These are phyloP conservation scores for Atkinsonella hypoxylon DNA, from an alignment of 2,329 filamentous ascomycete genomes.

Conservation along the genomic window DNA sequence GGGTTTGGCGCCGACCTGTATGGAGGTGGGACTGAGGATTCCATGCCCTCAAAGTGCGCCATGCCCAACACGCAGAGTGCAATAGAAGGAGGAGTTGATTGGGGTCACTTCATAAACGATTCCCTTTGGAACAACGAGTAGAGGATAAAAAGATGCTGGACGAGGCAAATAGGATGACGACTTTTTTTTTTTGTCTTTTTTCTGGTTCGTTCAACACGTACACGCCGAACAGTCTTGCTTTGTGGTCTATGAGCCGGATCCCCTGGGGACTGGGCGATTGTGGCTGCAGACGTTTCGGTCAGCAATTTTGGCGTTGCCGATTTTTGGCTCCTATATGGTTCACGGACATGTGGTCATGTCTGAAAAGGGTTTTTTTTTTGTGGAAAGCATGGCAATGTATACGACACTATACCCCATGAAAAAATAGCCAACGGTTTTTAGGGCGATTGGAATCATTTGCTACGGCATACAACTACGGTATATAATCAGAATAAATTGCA, in stretches of 20 bases:
- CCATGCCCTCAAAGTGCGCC: slow-evolving; percentile 2
- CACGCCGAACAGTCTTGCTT: neutral
- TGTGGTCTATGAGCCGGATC: neutral
- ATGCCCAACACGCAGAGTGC: neutral
- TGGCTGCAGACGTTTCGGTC: neutral
- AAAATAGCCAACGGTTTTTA: neutral
- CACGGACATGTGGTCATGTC: neutral
- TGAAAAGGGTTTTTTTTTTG: neutral
- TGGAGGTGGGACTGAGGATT: neutral
- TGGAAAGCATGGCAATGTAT: neutral
- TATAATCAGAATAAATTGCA: neutral
- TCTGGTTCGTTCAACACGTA: neutral
- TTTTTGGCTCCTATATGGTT: neutral
- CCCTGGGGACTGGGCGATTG: neutral
- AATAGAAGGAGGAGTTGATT: slow-evolving; percentile 15
- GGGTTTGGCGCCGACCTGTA: neutral
- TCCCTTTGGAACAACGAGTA: slow-evolving; percentile 23
- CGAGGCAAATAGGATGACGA: neutral
- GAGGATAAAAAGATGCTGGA: neutral
- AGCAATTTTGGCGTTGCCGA: neutral
- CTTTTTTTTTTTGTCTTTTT: neutral
- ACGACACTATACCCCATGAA: neutral
- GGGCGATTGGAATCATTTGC: neutral
- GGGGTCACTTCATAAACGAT: slow-evolving; percentile 22
- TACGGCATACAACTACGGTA: neutral